Conservation (phyloP, 352 stramenopile species). For the Pythium dissotocum region DNA sequence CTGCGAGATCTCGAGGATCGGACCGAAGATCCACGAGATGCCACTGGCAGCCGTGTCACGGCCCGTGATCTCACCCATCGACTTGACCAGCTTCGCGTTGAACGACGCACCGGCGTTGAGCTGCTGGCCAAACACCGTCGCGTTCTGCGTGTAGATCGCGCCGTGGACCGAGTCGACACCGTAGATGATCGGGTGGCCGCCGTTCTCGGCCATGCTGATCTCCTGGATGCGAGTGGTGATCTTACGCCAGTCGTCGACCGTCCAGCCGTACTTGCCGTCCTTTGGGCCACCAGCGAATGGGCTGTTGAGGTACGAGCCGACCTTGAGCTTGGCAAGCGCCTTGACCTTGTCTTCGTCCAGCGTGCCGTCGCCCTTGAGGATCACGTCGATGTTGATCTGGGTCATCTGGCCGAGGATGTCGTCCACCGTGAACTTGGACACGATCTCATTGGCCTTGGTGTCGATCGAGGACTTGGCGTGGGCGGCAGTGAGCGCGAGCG, state of each 20-base stretch:
- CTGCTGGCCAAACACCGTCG: slow-evolving; percentile 70
- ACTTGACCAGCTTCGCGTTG: slow-evolving; percentile 48
- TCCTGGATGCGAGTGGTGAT: slow-evolving; percentile 56
- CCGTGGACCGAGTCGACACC: slow-evolving; percentile 77
- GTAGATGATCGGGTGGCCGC: slow-evolving; percentile 57
- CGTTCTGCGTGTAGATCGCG: slow-evolving; percentile 62
- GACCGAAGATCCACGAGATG: slow-evolving; percentile 79
- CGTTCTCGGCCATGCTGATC: slow-evolving; percentile 44
- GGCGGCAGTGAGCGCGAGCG: slow-evolving; percentile 31
- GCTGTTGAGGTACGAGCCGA: slow-evolving; percentile 76
- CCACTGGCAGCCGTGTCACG: slow-evolving; percentile 63
- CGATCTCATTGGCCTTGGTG: slow-evolving; percentile 47
- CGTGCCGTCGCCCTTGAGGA: slow-evolving; percentile 47
- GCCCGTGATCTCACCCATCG: slow-evolving; percentile 51
- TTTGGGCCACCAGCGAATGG: slow-evolving; percentile 32
- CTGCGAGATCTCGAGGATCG: slow-evolving; percentile 73
- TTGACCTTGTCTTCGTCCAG: slow-evolving; percentile 48
- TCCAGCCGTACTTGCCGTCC: slow-evolving; percentile 41
- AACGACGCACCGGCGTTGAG: slow-evolving; percentile 79
- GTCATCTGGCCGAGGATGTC: slow-evolving; percentile 83
- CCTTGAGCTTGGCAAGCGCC: slow-evolving; percentile 55
- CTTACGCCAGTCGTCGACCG: slow-evolving; percentile 49
- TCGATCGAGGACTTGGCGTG: slow-evolving; percentile 26
- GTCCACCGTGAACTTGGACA: slow-evolving; percentile 43
- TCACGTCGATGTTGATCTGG: slow-evolving; percentile 74